Evolutionary conservation across 306 rosid species (phyloP), one percentile per base, ranked within the genome.

Genomic region (Urtica urens): DNA sequence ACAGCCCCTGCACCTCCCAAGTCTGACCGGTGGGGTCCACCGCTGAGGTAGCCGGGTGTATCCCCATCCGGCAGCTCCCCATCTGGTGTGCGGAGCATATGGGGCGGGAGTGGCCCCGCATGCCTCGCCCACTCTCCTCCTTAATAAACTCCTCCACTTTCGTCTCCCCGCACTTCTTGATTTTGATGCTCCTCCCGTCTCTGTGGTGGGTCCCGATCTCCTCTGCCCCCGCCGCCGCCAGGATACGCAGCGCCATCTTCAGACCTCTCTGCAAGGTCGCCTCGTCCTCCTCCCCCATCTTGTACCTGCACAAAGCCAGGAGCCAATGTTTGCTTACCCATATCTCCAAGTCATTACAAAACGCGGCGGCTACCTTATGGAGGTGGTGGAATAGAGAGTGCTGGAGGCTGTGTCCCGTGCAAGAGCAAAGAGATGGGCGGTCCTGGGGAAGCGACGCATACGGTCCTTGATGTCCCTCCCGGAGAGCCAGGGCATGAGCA

Each of bases 1-100:
- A 86, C 24, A 82, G 86, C 12, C 77, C 78, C 51, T 82, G 90
- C 46, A 79, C 56, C 48, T 86, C 96, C 96, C 96, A 82, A 53
- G 83, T 82, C 64, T 82, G 90, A 14, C 90, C 93, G 51, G 51
- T 67, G 51, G 75, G 76, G 49, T 69, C 72, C 70, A 86, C 90
- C 22, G 23, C 90, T 1, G 93, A 86, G 21, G 52, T 60, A 63
- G 61, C 67, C 1, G 75, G 46, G 38, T 69, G 67, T 4, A 46
- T 23, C 5, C 96, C 96, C 93, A 82, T 86, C 62, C 86, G 26
- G 35, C 93, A 81, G 50, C 90, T 79, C 46, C 96, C 93, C 96
- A 82, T 86, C 55, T 86, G 96, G 63, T 86, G 90, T 0, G 96
- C 94, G 0, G 90, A 86, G 40, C 93, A 77, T 28, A 86, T 23